Evolutionary conservation across 1,284 basidiomycete genomes (phyloP).

Genomic region (Trametes pubescens): DNA sequence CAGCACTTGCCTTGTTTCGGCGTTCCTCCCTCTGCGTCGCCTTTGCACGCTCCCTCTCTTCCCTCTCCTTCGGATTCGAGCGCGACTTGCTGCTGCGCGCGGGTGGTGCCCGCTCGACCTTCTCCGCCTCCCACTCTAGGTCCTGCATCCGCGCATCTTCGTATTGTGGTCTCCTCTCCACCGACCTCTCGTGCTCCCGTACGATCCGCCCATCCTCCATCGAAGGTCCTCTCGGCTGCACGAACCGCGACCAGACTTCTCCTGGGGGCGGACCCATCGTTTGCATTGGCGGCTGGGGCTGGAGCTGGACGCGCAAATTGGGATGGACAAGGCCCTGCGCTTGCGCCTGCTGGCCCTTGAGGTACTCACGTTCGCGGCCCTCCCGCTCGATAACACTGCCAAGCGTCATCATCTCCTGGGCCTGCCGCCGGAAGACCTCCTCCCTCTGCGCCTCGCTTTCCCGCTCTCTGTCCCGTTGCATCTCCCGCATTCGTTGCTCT

Average conservation of each 20-base stretch:
- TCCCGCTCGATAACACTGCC: conserved; percentile 21
- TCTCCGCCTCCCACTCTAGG: conserved; percentile 22
- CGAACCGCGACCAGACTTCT: conserved; percentile 33
- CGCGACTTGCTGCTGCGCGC: conserved; percentile 21
- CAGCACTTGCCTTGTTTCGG: conserved; percentile 17
- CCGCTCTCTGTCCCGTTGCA: conserved; percentile 15
- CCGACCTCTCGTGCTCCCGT: conserved; percentile 25
- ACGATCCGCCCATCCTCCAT: conserved; percentile 28
- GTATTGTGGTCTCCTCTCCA: conserved; percentile 24
- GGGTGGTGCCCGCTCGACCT: conserved; percentile 8
- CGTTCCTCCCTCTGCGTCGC: conserved; percentile 26
- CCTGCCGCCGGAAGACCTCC: conserved; percentile 27
- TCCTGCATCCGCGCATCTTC: conserved; percentile 20
- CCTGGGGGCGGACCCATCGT: conserved; percentile 29
- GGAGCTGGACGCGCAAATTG: conserved; percentile 23
- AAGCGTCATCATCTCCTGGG: conserved; percentile 28
- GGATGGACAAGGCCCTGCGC: conserved; percentile 13
- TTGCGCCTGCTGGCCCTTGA: conserved; percentile 20
- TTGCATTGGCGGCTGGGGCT: conserved; percentile 19
- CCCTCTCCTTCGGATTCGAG: conserved; percentile 28
- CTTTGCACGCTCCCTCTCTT: conserved; percentile 28
- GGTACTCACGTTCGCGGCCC: conserved; percentile 32
- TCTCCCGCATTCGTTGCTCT: conserved; percentile 24
- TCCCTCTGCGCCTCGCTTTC: conserved; percentile 31
- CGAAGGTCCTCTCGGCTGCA: conserved; percentile 17